Base-by-base conservation (phyloP, 495 filamentous ascomycete species). In the Neurospora africana region DNA sequence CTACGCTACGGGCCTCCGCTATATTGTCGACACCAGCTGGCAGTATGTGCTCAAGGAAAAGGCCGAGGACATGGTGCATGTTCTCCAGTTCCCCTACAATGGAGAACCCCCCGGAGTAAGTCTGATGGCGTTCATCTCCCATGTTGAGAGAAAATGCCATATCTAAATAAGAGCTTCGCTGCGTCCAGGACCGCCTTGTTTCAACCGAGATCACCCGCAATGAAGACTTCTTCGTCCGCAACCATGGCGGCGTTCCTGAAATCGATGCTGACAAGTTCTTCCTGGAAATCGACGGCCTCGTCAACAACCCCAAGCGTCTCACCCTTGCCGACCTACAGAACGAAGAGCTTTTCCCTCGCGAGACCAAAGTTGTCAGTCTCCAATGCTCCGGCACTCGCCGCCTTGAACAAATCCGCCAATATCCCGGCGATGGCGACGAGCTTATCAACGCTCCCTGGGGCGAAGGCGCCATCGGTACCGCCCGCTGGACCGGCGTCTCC, bases 11-110 rank as follows among this genome's bases (percentile, higher is more conserved):
- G 88, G 85, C 5, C 79, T 91, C 6, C 74, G 74, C 5, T 74
- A 79, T 17, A 75, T 89, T 3, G 83, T 86, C 1, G 85, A 87
- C 15, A 84, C 86, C 69, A 87, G 84, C 35, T 92, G 89, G 90
- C 72, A 80, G 3, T 84, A 74, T 17, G 90, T 91, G 6, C 78
- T 84, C 21, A 72, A 84, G 61, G 90, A 91, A 78, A 92, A 91
- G 73, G 82, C 86, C 71, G 74, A 80, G 1, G 89, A 91, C 74
- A 91, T 91, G 90, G 77, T 88, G 19, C 90, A 92, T 78, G 81
- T 91, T 5, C 80, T 92, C 3, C 85, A 91, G 73, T 92, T 91
- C 72, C 90, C 89, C 0, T 92, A 91, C 80, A 91, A 91, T 58
- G 90, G 89, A 9, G 90, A 92, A 72, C 85, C 89, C 0, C 88